These are phyloP conservation scores for Carex parvula DNA, from an alignment of 176 grass and related monocot species.

Conservation along the genomic window DNA sequence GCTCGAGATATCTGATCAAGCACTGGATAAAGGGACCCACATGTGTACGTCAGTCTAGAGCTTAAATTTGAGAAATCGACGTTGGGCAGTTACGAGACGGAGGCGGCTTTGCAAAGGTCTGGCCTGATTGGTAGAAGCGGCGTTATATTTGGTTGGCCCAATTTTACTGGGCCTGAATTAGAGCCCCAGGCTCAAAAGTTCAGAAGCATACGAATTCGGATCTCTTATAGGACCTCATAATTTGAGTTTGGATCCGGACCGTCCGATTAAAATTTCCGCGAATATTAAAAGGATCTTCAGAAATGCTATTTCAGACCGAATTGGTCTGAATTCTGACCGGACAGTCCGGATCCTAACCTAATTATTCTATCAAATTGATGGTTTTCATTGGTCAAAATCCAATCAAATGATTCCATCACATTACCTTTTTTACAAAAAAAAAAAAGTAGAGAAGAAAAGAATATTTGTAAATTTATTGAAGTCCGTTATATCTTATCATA, in stretches of 20 bases:
- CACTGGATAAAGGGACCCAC: neutral
- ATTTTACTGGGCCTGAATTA: neutral
- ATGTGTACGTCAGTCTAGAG: neutral
- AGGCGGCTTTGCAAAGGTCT: neutral
- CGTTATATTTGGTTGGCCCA: neutral
- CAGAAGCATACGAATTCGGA: too few species aligned
- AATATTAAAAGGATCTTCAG: too few species aligned
- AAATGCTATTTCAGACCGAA: too few species aligned
- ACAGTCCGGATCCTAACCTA: too few species aligned
- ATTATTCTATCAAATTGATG: too few species aligned
- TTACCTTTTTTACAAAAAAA: neutral
- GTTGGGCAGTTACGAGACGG: neutral
- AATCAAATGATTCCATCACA: too few species aligned
- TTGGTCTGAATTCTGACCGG: too few species aligned
- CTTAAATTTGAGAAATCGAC: neutral
- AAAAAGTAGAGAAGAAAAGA: neutral
- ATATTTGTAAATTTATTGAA: neutral
- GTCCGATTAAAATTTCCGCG: too few species aligned
- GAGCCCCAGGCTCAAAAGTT: neutral
- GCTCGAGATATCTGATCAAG: neutral
- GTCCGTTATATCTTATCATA: conserved; percentile 2
- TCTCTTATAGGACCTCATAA: too few species aligned
- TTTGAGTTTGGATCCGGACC: too few species aligned
- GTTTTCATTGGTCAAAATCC: too few species aligned
- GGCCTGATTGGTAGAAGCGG: neutral